These are phyloP conservation scores for Chaetomiaceae sp. DNA, from an alignment of 2,329 filamentous ascomycete species.

Conservation along the genomic window DNA sequence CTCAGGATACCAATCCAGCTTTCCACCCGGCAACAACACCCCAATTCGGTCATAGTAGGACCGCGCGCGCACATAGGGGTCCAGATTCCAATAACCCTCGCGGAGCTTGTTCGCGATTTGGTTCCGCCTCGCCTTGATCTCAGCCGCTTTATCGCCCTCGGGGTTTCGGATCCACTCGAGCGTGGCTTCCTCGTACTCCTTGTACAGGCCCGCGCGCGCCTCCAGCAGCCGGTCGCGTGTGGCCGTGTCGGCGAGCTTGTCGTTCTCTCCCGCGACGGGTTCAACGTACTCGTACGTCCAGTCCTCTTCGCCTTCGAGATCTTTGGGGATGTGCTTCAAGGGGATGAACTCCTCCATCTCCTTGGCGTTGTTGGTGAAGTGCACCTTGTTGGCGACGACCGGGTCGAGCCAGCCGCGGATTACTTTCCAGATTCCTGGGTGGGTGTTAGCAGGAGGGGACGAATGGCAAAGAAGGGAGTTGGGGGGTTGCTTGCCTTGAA, in stretches of 20 bases:
- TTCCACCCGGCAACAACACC: constrained; percentile 62
- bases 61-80: constrained; percentile 79
- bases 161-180: constrained; percentile 65
- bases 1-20: constrained; percentile 63
- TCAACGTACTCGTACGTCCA: constrained; percentile 83
- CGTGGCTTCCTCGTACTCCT: constrained; percentile 70
- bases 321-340: constrained; percentile 66
- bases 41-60: constrained; percentile 82
- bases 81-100: constrained; percentile 81
- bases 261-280: constrained; percentile 71
- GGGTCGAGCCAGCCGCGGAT: constrained; percentile 96
- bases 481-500: constrained; percentile 59
- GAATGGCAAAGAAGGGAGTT: neutral
- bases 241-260: constrained; percentile 60
- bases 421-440: constrained; percentile 83
- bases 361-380: constrained; percentile 79
- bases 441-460: constrained; percentile 9
- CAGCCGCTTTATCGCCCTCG: constrained; percentile 42
- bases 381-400: constrained; percentile 88
- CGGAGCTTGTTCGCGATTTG: constrained; percentile 59
- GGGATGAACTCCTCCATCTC: constrained; percentile 77
- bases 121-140: constrained; percentile 54
- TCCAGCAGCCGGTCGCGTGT: constrained; percentile 60
- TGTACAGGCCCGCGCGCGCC: constrained; percentile 61
- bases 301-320: constrained; percentile 80